Evolutionary conservation across 2,329 filamentous ascomycete species (phyloP).

Genomic region (Aspergillus pseudotamarii): DNA sequence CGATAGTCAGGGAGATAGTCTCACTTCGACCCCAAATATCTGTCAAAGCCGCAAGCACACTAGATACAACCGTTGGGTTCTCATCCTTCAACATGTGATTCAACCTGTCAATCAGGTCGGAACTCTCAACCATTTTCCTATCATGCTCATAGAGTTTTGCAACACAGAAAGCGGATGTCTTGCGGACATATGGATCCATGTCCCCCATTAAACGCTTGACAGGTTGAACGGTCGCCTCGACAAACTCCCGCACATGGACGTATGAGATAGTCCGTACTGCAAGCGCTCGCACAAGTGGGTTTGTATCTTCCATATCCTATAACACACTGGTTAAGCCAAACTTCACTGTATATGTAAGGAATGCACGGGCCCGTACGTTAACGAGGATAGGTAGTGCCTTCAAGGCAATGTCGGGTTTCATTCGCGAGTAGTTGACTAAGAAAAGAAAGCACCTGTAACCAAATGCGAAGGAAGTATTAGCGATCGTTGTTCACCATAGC

Average conservation of each 20-base stretch:
- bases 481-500: slow-evolving; percentile 9
- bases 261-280: slow-evolving; percentile 96
- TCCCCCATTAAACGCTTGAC: slow-evolving; percentile 84
- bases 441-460: slow-evolving; percentile 87
- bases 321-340: slow-evolving; percentile 13
- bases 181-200: slow-evolving; percentile 91
- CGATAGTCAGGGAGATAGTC: slow-evolving; percentile 95
- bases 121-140: slow-evolving; percentile 81
- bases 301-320: slow-evolving; percentile 90
- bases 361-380: slow-evolving; percentile 57
- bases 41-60: slow-evolving; percentile 85
- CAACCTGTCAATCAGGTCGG: slow-evolving; percentile 87
- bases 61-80: slow-evolving; percentile 96
- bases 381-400: slow-evolving; percentile 89
- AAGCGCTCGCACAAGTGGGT: slow-evolving; percentile 88
- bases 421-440: slow-evolving; percentile 92
- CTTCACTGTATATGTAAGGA: background rate
- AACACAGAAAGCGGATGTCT: slow-evolving; percentile 94
- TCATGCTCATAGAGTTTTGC: slow-evolving; percentile 98
- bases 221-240: slow-evolving; percentile 83
- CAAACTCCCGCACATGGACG: slow-evolving; percentile 93
- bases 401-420: slow-evolving; percentile 90
- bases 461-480: background rate
- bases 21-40: slow-evolving; percentile 99
- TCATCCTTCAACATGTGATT: slow-evolving; percentile 91